Conservation (phyloP, 2,329 filamentous ascomycete species). For the Diaporthe citrichinensis region DNA sequence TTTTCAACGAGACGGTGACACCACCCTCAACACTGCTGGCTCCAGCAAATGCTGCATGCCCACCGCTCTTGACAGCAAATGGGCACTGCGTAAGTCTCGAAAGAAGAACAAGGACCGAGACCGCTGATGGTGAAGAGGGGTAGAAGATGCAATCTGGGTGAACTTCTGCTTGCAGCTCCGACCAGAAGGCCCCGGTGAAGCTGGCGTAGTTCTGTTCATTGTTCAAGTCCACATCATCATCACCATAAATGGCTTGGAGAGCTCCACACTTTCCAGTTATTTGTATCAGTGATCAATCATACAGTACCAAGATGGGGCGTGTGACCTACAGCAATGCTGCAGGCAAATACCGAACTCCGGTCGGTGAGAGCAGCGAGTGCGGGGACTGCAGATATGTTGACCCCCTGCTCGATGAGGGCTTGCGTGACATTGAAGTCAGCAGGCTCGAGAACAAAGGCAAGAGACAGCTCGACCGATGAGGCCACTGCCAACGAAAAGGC, state of each 20-base stretch:
- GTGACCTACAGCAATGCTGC: background rate
- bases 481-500: background rate
- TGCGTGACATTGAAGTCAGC: conserved; percentile 40
- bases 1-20: conserved; percentile 27
- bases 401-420: conserved; percentile 40
- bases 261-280: conserved; percentile 27
- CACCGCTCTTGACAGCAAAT: conserved; percentile 34
- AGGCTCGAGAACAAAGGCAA: conserved; percentile 4
- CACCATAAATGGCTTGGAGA: conserved; percentile 33
- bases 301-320: background rate
- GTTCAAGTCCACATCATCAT: conserved; percentile 33
- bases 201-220: conserved; percentile 12
- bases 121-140: background rate
- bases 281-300: background rate
- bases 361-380: conserved; percentile 22
- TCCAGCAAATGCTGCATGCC: conserved; percentile 25
- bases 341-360: conserved; percentile 9
- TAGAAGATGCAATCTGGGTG: conserved; percentile 36
- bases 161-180: conserved; percentile 39
- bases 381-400: conserved; percentile 41
- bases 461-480: background rate
- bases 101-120: conserved; percentile 12
- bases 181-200: conserved; percentile 42
- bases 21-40: conserved; percentile 32
- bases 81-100: conserved; percentile 27